phyloP scores from a whole-genome alignment of 108 stramenopile genomes.

The Nitzschia palea region DNA sequence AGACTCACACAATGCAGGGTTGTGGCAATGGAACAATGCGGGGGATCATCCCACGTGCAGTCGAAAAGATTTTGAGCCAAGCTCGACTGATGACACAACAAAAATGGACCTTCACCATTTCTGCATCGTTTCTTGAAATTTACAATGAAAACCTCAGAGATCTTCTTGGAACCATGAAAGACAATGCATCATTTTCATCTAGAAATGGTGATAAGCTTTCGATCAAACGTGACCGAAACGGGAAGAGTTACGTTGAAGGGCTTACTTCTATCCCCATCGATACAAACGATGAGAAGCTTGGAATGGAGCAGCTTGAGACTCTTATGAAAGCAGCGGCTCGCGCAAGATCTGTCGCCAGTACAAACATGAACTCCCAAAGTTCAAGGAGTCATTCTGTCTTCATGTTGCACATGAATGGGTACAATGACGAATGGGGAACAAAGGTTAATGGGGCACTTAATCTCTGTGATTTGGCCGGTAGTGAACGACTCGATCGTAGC shows the following conservation, averaged over 20 bases:
- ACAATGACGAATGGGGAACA: constrained; percentile 86
- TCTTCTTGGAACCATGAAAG: constrained; percentile 71
- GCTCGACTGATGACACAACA: constrained; percentile 78
- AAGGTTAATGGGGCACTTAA: constrained; percentile 92
- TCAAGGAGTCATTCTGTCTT: constrained; percentile 98
- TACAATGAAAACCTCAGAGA: constrained; percentile 98
- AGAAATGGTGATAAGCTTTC: constrained; percentile 53
- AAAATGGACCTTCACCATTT: constrained; percentile 93
- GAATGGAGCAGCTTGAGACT: constrained; percentile 81
- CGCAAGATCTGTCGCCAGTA: constrained; percentile 93
- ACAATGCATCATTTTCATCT: not conserved
- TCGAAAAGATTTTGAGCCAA: constrained; percentile 90
- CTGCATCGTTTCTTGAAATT: constrained; percentile 97
- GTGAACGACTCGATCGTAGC: constrained; percentile 95
- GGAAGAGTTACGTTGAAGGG: constrained; percentile 89
- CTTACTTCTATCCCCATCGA: constrained; percentile 84
- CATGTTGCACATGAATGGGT: constrained; percentile 94
- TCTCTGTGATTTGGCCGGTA: constrained; percentile 97
- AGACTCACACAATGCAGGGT: constrained; percentile 98
- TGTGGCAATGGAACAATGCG: constrained; percentile 84
- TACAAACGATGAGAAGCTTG: constrained; percentile 52
- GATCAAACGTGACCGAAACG: constrained; percentile 75
- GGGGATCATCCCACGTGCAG: constrained; percentile 94
- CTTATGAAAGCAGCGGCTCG: constrained; percentile 87
- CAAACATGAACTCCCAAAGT: constrained; percentile 97